A percentile compares a stretch with the other conserved stretches of the same genome.
phyloP scores from a whole-genome alignment of 768 basidiomycete species.

The Lactarius quietus region DNA sequence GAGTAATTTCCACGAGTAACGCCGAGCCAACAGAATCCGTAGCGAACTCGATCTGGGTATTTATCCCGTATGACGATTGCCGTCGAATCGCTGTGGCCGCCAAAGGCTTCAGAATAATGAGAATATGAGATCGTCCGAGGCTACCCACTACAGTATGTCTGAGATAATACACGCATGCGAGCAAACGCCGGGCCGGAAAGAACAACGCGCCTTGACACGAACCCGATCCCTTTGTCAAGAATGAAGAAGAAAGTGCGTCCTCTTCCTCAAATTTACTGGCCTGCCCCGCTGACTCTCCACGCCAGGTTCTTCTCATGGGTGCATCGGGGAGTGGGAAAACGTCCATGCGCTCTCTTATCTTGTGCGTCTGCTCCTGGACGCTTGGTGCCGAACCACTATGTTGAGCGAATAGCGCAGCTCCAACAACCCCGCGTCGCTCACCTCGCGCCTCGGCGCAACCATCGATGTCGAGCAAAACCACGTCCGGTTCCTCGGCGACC shows the following conservation, averaged over 20 bases:
- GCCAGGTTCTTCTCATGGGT: constrained; percentile 96
- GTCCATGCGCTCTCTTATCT: constrained; percentile 98
- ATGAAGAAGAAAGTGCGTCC: constrained; percentile 39
- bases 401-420: constrained; percentile 51
- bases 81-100: too few relatives aligned
- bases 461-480: constrained; percentile 98
- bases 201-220: background rate
- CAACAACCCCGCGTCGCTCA: constrained; percentile 90
- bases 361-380: constrained; percentile 54
- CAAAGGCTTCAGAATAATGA: too few relatives aligned
- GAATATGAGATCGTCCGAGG: too few relatives aligned
- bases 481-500: constrained; percentile 93
- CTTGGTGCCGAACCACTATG: constrained; percentile 10
- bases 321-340: constrained; percentile 94
- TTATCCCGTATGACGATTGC: too few relatives aligned
- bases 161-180: too few relatives aligned
- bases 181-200: too few relatives aligned
- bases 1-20: too few relatives aligned
- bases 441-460: constrained; percentile 88
- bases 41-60: too few relatives aligned
- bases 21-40: too few relatives aligned
- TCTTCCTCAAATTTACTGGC: background rate
- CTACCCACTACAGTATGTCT: too few relatives aligned
- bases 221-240: constrained; percentile 1
- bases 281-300: background rate